phyloP scores from a whole-genome alignment of 2,329 filamentous ascomycete genomes.

The Penicillium sp. region DNA sequence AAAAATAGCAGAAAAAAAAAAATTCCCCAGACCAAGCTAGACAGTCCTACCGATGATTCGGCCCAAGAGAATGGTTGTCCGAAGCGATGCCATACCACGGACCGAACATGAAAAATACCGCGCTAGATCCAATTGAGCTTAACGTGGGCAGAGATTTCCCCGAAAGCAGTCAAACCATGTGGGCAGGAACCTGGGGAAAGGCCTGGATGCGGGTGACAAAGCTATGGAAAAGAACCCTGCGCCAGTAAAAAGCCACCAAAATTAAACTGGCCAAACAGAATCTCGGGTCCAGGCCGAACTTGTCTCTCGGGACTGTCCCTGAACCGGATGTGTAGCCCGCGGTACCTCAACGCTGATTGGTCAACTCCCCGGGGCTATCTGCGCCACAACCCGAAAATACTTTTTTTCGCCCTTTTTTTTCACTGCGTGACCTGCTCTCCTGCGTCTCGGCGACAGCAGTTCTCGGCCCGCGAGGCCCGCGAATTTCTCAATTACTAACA shows the following conservation, averaged over 20 bases:
- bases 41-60: not conserved
- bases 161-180: slow-evolving; percentile 11
- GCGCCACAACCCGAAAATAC: slow-evolving; percentile 8
- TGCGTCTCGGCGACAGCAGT: not conserved
- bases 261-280: slow-evolving; percentile 22
- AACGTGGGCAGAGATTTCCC: slow-evolving; percentile 9
- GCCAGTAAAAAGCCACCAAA: not conserved
- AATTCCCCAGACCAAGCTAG: slow-evolving; percentile 1
- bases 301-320: slow-evolving; percentile 12
- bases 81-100: slow-evolving; percentile 4
- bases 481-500: not conserved
- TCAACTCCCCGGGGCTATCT: not conserved
- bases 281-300: slow-evolving; percentile 23
- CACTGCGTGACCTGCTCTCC: not conserved
- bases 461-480: not conserved
- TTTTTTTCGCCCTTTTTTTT: not conserved
- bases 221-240: not conserved
- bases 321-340: slow-evolving; percentile 1
- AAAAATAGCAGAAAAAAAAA: not conserved
- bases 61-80: not conserved
- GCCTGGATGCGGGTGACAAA: not conserved
- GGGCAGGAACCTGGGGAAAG: slow-evolving; percentile 14
- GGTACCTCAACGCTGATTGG: slow-evolving; percentile 1
- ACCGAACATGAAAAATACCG: not conserved
- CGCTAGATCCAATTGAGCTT: slow-evolving; percentile 13